Evolutionary conservation across 768 basidiomycete genomes (phyloP), one percentile per base, ranked within the genome.

Genomic region (Lactarius hengduanensis): DNA sequence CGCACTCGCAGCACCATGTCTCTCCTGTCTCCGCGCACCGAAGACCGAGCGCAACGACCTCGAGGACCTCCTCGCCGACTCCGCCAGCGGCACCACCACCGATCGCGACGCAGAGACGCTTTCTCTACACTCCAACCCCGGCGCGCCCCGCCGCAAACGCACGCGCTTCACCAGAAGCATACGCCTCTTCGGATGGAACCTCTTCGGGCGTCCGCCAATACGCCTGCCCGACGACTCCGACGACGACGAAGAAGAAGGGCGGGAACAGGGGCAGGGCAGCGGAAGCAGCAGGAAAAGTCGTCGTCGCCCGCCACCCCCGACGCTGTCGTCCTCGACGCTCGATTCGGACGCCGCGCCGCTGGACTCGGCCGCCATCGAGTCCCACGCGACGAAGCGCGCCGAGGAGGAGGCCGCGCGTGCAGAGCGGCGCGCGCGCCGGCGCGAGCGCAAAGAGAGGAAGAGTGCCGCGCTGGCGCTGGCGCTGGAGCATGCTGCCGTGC

Each of bases 321-420:
- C 74, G 5, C 74, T 76, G 28, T 73, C 76, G 2, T 75, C 80
- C 3, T 76, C 78, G 5, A 87, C 86, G 5, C 81, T 89, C 53
- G 90, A 91, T 74, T 85, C 86, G 0, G 90, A 91, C 67, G 89
- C 90, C 3, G 83, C 88, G 6, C 84, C 84, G 1, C 77, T 91
- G 16, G 87, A 88, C 59, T 74, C 83, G 8, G 79, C 82, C 11
- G 77, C 81, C 20, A 89, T 91, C 62, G 78, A 80, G 0, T 78
- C 80, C 0, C 79, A 76, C 66, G 79, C 77, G 18, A 61, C 59
- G 28, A 77, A 73, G 3, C 76, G 71, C 36, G 75, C 76, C 58
- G 69, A 77, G 47, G 72, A 71, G 45, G 65, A 65, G 18, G 67
- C 59, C 10, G 74, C 73, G 69, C 84, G 82, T 66, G 83, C 83